A percentile compares a stretch with the other conserved stretches of the same genome.
Evolutionary conservation across 2,329 filamentous ascomycete species (phyloP).

Genomic region (Zasmidium citrigriseum): DNA sequence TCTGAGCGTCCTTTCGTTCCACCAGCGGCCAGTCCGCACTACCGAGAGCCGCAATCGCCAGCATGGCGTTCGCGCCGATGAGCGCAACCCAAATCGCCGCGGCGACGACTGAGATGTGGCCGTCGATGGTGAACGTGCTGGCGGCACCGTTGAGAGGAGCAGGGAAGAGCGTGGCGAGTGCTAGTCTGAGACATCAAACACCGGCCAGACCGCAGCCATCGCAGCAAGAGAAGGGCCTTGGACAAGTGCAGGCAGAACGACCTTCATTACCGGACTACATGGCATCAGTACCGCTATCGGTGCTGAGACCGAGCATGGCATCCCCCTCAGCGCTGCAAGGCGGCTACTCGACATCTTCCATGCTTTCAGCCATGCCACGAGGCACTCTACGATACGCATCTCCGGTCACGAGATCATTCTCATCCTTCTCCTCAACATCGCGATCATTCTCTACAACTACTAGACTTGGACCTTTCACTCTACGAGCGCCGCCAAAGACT

Average conservation of each 20-base stretch:
- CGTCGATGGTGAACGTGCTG: background rate
- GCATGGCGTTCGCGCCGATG: constrained; percentile 5
- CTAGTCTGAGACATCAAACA: background rate
- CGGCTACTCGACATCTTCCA: constrained; percentile 13
- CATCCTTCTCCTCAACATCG: constrained; percentile 21
- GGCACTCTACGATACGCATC: constrained; percentile 37
- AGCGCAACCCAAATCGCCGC: background rate
- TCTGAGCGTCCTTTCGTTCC: background rate
- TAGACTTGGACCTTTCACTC: constrained; percentile 33
- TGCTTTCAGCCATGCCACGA: constrained; percentile 31
- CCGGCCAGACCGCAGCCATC: background rate
- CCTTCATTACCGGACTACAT: constrained; percentile 18
- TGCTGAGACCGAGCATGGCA: background rate
- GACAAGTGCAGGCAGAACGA: background rate
- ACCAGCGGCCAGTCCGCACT: constrained; percentile 7
- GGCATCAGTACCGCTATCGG: constrained; percentile 18
- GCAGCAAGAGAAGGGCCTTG: background rate
- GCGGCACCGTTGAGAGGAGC: background rate
- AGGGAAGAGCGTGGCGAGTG: background rate
- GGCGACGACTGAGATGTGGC: constrained; percentile 3
- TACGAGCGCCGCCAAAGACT: constrained; percentile 17
- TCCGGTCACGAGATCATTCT: constrained; percentile 35
- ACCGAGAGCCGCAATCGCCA: background rate
- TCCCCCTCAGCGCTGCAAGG: constrained; percentile 8
- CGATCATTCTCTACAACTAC: constrained; percentile 44